phyloP scores from a whole-genome alignment of 1,139 yeast species.

The Yamadazyma oceani region DNA sequence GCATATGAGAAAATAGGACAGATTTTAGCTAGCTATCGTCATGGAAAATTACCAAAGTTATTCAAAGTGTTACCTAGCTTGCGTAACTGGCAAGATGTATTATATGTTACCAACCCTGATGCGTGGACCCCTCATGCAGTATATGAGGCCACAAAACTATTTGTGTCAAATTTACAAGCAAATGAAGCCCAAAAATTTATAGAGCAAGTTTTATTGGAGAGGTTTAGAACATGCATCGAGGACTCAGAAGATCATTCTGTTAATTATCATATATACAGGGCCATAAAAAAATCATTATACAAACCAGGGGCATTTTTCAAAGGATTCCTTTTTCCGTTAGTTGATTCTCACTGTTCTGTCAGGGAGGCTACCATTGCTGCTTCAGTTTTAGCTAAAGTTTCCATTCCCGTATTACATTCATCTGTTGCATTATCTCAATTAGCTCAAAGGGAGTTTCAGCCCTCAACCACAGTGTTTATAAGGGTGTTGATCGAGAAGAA shows the following conservation, averaged over 20 bases:
- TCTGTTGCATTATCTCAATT: conserved; percentile 91
- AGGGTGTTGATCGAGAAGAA: conserved; percentile 88
- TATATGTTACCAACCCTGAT: conserved; percentile 89
- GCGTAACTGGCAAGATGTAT: conserved; percentile 92
- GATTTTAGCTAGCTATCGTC: conserved; percentile 85
- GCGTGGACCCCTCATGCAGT: conserved; percentile 96
- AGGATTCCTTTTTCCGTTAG: conserved; percentile 89
- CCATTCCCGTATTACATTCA: conserved; percentile 93
- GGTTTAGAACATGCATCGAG: conserved; percentile 82
- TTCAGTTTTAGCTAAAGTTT: conserved; percentile 82
- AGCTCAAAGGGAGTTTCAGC: conserved; percentile 79
- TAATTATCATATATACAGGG: conserved; percentile 89
- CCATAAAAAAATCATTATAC: conserved; percentile 87
- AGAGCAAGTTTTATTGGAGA: conserved; percentile 70
- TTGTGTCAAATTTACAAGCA: conserved; percentile 86
- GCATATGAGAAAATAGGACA: conserved; percentile 92
- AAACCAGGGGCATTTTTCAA: conserved; percentile 98
- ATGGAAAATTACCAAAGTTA: conserved; percentile 92
- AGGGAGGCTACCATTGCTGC: conserved; percentile 96
- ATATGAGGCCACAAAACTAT: conserved; percentile 90
- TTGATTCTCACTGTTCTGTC: conserved; percentile 79
- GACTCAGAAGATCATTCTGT: conserved; percentile 67
- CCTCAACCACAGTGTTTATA: conserved; percentile 88
- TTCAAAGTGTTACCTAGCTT: conserved; percentile 93
- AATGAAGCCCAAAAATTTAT: conserved; percentile 87